phyloP scores from a whole-genome alignment of 1,284 basidiomycete species.

The Agroathelia rolfsii region DNA sequence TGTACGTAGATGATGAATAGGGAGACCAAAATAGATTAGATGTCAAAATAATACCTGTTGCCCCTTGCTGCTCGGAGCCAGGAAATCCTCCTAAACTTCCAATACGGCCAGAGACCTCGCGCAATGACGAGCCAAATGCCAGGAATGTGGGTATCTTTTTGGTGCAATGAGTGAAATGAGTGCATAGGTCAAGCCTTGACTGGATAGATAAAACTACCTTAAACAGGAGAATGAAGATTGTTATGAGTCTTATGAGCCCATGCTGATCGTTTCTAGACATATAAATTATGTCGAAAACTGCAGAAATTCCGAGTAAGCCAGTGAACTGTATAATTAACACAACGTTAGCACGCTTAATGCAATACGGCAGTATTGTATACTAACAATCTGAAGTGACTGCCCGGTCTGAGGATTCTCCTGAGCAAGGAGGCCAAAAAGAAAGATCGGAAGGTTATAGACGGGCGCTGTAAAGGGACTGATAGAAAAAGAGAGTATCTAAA shows the following conservation, averaged over 20 bases:
- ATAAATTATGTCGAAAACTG: constrained; percentile 65
- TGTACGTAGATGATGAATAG: too few relatives aligned
- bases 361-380: constrained; percentile 12
- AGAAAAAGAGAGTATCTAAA: constrained; percentile 60
- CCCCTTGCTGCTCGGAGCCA: too few relatives aligned
- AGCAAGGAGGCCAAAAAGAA: constrained; percentile 64
- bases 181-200: neutral
- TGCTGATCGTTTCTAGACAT: constrained; percentile 44
- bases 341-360: constrained; percentile 2
- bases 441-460: constrained; percentile 62
- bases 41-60: constrained; percentile 43
- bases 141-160: constrained; percentile 50
- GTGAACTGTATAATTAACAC: constrained; percentile 41
- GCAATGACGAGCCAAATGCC: constrained; percentile 49
- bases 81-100: too few relatives aligned
- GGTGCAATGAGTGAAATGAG: constrained; percentile 5
- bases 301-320: constrained; percentile 47
- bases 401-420: constrained; percentile 57
- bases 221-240: constrained; percentile 49
- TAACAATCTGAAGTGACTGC: constrained; percentile 54
- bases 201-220: too few relatives aligned
- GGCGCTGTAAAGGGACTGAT: constrained; percentile 51
- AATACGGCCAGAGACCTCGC: too few relatives aligned
- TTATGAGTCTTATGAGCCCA: constrained; percentile 45
- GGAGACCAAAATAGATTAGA: neutral